Conservation (phyloP, 2,329 filamentous ascomycete genomes). For the Mycosphaerella sp. region DNA sequence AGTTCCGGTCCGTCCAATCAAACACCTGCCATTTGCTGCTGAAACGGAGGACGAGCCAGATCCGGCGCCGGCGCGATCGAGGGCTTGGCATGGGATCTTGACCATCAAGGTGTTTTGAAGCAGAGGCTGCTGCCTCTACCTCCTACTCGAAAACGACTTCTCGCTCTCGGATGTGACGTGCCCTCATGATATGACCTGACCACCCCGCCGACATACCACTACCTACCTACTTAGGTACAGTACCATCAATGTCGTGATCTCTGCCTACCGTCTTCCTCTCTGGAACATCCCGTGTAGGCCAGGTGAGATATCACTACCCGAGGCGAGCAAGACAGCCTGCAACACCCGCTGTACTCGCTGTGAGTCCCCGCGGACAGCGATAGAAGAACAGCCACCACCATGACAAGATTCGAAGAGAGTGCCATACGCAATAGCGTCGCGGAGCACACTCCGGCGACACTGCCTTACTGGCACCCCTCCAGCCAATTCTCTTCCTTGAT, state of each 20-base stretch:
- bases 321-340: background rate
- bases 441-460: slow-evolving; percentile 11
- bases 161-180: too few relatives aligned
- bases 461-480: slow-evolving; percentile 23
- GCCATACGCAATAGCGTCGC: slow-evolving; percentile 21
- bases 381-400: slow-evolving; percentile 1
- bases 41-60: too few relatives aligned
- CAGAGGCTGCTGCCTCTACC: background rate
- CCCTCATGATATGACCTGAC: background rate
- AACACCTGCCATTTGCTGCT: too few relatives aligned
- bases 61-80: too few relatives aligned
- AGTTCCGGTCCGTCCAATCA: too few relatives aligned
- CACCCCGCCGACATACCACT: background rate
- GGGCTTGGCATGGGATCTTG: slow-evolving; percentile 2
- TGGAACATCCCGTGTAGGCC: background rate
- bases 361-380: background rate
- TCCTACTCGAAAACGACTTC: background rate
- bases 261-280: background rate
- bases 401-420: slow-evolving; percentile 23
- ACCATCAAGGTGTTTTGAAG: slow-evolving; percentile 18
- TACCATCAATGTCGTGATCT: slow-evolving; percentile 12
- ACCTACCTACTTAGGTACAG: slow-evolving; percentile 3
- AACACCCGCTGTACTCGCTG: background rate
- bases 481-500: slow-evolving; percentile 24
- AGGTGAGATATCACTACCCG: background rate